These are phyloP conservation scores for Acer yangbiense DNA, from an alignment of 345 rosid genomes.

Conservation along the genomic window DNA sequence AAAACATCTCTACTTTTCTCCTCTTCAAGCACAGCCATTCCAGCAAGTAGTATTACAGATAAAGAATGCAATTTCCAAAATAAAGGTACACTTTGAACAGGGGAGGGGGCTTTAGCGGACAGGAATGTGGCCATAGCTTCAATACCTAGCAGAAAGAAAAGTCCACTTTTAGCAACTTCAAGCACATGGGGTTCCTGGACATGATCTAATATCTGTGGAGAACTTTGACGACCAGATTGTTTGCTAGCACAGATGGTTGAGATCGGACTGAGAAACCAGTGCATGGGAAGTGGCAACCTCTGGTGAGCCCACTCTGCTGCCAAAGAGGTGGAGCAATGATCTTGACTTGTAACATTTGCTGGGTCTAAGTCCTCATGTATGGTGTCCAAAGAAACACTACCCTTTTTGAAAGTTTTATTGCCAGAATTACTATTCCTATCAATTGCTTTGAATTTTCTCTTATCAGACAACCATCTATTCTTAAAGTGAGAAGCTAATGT, in stretches of 20 bases:
- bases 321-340: slow-evolving; percentile 31
- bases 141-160: slow-evolving; percentile 77
- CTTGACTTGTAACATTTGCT: slow-evolving; percentile 41
- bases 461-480: slow-evolving; percentile 63
- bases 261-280: slow-evolving; percentile 94
- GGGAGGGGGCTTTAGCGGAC: slow-evolving; percentile 39
- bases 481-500: slow-evolving; percentile 67
- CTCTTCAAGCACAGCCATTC: slow-evolving; percentile 80
- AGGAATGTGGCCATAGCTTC: slow-evolving; percentile 60
- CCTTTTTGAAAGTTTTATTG: slow-evolving; percentile 33
- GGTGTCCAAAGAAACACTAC: slow-evolving; percentile 54
- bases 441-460: slow-evolving; percentile 52
- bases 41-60: slow-evolving; percentile 62
- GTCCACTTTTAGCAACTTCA: slow-evolving; percentile 70
- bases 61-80: slow-evolving; percentile 90
- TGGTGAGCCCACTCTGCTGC: slow-evolving; percentile 77
- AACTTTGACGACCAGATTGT: slow-evolving; percentile 32
- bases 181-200: slow-evolving; percentile 33
- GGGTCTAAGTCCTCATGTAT: slow-evolving; percentile 70
- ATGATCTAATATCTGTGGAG: slow-evolving; percentile 22
- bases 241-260: slow-evolving; percentile 43
- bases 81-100: slow-evolving; percentile 57
- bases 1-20: slow-evolving; percentile 61
- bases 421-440: slow-evolving; percentile 18
- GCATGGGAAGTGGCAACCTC: slow-evolving; percentile 81